Evolutionary conservation across 2,329 filamentous ascomycete species (phyloP).

Genomic region (Penicillium sclerotigenum): DNA sequence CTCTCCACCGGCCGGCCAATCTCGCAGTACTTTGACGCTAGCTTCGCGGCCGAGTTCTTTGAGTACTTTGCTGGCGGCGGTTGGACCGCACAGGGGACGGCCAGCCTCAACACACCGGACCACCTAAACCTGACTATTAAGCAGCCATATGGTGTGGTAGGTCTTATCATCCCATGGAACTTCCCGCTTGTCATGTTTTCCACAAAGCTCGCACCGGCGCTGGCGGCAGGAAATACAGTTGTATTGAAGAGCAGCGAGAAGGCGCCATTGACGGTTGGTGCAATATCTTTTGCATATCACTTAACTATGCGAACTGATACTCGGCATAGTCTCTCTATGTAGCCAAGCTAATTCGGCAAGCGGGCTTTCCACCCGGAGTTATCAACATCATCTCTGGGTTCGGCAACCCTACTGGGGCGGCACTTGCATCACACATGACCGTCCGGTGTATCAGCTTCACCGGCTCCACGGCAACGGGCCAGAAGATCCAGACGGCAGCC

Average conservation of each 20-base stretch:
- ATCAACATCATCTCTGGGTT: conserved; percentile 59
- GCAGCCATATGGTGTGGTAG: conserved; percentile 56
- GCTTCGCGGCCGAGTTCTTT: conserved; percentile 21
- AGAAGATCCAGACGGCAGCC: conserved; percentile 47
- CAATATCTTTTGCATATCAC: neutral
- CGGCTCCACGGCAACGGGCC: conserved; percentile 56
- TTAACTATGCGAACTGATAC: neutral
- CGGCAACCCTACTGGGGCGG: conserved; percentile 53
- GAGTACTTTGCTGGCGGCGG: conserved; percentile 29
- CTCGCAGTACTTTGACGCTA: conserved; percentile 26
- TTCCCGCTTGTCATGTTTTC: conserved; percentile 47
- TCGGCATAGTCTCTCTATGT: conserved; percentile 31
- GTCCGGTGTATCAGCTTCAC: conserved; percentile 62
- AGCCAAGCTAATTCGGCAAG: conserved; percentile 39
- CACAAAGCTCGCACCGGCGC: conserved; percentile 57
- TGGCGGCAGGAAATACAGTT: conserved; percentile 60
- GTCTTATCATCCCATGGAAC: conserved; percentile 60
- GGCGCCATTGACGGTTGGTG: conserved; percentile 55
- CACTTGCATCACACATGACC: conserved; percentile 57
- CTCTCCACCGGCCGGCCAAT: conserved; percentile 38
- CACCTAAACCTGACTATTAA: conserved; percentile 36
- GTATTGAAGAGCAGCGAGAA: conserved; percentile 63
- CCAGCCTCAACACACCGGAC: conserved; percentile 31
- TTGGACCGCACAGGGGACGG: conserved; percentile 30
- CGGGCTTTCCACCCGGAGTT: conserved; percentile 46